Base-by-base conservation (phyloP, 192 early-diverging fungal species). In the Coemansia umbellata region DNA sequence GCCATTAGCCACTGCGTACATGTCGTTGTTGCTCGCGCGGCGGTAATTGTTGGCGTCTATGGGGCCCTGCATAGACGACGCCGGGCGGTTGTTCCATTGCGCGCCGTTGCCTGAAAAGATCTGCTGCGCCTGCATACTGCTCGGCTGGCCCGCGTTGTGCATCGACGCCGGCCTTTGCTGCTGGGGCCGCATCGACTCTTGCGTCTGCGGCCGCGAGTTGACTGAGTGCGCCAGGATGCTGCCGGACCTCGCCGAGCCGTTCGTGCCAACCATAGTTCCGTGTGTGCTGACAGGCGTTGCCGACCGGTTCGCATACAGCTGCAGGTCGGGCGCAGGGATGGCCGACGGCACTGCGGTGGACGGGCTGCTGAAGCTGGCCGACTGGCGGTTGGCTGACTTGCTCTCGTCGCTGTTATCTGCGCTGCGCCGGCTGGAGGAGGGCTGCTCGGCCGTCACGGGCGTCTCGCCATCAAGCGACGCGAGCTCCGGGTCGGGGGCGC, bases 1-100 rank as follows among this genome's bases (percentile, higher is more conserved):
- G 17, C 31, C 51, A 1, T 37, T 33, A 17, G 50, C 45, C 51
- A 58, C 55, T 0, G 39, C 55, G 53, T 74, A 74, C 71, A 74
- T 67, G 31, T 74, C 64, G 48, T 58, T 67, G 55, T 74, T 74
- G 56, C 71, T 74, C 1, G 71, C 50, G 2, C 71, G 54, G 17
- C 71, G 71, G 36, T 63, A 67, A 11, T 19, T 47, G 48, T 45
- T 42, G 23, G 24, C 24, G 31, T 67, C 55, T 2, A 60, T 44
- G 7, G 45, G 13, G 13, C 60, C 64, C 33, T 69, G 73, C 73
- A 76, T 76, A 0, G 73, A 60, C 28, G 73, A 69, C 4, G 44
- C 40, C 0, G 73, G 73, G 11, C 73, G 73, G 32, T 50, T 63
- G 47, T 58, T 61, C 55, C 60, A 66, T 15, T 31, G 55, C 1